phyloP scores from a whole-genome alignment of 75 land plant species.

The Azolla pinnata region DNA sequence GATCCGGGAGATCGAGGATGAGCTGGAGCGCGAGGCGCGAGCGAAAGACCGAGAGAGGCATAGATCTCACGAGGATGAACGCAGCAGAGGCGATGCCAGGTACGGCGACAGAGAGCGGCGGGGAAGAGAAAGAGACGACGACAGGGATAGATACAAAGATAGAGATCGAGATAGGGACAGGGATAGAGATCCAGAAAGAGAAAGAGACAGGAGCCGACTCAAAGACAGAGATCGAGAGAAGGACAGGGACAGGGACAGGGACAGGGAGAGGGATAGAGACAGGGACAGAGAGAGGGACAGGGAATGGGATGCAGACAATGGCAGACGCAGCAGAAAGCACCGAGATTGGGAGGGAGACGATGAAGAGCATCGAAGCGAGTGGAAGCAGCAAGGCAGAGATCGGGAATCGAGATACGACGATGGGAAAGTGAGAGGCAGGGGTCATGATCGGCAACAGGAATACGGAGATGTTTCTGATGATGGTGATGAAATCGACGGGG shows the following conservation, averaged over 20 bases:
- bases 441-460: background rate
- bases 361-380: background rate
- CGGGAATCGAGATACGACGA: background rate
- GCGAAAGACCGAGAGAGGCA: too few relatives aligned
- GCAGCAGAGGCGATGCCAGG: background rate
- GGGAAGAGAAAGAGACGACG: constrained; percentile 11
- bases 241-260: background rate
- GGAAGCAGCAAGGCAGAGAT: background rate
- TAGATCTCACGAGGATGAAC: too few relatives aligned
- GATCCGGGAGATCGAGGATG: constrained; percentile 45
- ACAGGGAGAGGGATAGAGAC: background rate
- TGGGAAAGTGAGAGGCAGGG: background rate
- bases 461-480: background rate
- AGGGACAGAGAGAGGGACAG: background rate
- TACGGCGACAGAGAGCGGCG: constrained; percentile 7
- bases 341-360: background rate
- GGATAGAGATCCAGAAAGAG: constrained; percentile 9
- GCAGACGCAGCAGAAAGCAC: too few relatives aligned
- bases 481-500: background rate
- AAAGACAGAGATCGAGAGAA: background rate
- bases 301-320: background rate
- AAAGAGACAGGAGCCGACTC: background rate
- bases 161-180: background rate
- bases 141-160: background rate
- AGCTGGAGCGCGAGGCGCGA: constrained; percentile 37